A percentile compares a stretch with the other conserved stretches of the same genome.
These are phyloP conservation scores for Metarhizium rileyi DNA, from an alignment of 2,329 filamentous ascomycete species.

Conservation along the genomic window DNA sequence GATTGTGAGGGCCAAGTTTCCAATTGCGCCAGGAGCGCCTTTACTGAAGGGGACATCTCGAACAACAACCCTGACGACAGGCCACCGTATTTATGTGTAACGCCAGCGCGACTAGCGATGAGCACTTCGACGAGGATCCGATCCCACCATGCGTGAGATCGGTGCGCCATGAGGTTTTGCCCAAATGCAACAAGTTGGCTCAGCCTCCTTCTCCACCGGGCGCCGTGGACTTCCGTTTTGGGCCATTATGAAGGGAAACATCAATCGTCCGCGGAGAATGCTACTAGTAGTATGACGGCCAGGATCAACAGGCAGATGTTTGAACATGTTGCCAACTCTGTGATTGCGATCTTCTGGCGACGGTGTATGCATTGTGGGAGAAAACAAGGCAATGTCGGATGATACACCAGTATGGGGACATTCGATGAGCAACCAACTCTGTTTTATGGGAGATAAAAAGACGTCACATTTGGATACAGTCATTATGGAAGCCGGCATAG, in stretches of 20 bases:
- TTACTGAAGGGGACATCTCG: not conserved
- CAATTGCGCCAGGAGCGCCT: not conserved
- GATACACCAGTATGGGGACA: not conserved
- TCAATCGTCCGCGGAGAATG: not conserved
- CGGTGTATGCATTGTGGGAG: too few relatives aligned
- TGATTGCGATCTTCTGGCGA: too few relatives aligned
- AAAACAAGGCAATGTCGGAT: not conserved
- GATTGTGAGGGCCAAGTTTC: not conserved
- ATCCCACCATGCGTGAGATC: not conserved
- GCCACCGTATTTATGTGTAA: not conserved
- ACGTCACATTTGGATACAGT: slow-evolving; percentile 27
- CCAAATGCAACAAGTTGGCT: not conserved
- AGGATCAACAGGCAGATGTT: not conserved
- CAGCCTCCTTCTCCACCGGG: not conserved
- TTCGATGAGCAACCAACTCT: not conserved
- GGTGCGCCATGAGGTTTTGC: not conserved
- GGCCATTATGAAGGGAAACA: not conserved
- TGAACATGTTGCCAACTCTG: not conserved
- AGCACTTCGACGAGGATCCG: not conserved
- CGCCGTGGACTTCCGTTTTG: not conserved
- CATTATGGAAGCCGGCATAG: slow-evolving; percentile 50
- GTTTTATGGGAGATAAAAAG: slow-evolving; percentile 1
- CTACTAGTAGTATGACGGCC: not conserved
- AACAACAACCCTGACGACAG: not conserved
- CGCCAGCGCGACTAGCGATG: not conserved